Evolutionary conservation across 495 filamentous ascomycete genomes (phyloP).

Genomic region (Penicillium parvum): DNA sequence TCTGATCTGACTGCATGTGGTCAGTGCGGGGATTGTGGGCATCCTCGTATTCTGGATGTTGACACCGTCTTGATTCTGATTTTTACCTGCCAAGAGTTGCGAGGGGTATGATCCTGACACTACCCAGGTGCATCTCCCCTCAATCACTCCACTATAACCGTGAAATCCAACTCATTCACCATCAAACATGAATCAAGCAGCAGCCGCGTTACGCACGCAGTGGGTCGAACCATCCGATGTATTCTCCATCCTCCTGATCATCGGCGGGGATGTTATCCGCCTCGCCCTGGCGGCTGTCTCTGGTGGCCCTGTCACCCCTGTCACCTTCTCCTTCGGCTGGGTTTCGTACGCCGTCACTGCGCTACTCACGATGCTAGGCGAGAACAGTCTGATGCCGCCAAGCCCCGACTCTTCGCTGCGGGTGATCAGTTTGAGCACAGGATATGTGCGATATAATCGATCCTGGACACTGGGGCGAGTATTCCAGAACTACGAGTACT

Average conservation of each 20-base stretch:
- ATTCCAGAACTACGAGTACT: conserved; percentile 44
- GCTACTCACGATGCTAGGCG: conserved; percentile 39
- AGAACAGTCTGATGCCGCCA: conserved; percentile 34
- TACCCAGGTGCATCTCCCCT: no score
- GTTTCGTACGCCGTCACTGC: conserved; percentile 43
- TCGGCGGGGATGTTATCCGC: conserved; percentile 46
- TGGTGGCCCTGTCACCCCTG: conserved; percentile 33
- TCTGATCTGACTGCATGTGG: no score
- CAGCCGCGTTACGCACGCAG: no score
- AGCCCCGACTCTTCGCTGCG: conserved; percentile 17
- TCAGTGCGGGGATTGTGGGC: no score
- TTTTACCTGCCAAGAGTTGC: no score
- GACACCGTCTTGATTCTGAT: no score
- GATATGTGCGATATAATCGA: conserved; percentile 39
- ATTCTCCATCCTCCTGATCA: conserved; percentile 43
- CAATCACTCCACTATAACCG: no score
- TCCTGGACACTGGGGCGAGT: conserved; percentile 50
- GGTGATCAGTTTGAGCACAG: conserved; percentile 42
- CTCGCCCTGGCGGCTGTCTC: conserved; percentile 46
- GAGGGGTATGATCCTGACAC: no score
- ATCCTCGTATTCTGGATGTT: no score
- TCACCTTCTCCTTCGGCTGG: conserved; percentile 55
- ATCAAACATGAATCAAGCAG: no score
- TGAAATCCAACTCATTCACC: no score
- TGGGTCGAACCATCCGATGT: conserved; percentile 33